phyloP scores from a whole-genome alignment of 2,329 filamentous ascomycete species.

The Volutella citrinella region DNA sequence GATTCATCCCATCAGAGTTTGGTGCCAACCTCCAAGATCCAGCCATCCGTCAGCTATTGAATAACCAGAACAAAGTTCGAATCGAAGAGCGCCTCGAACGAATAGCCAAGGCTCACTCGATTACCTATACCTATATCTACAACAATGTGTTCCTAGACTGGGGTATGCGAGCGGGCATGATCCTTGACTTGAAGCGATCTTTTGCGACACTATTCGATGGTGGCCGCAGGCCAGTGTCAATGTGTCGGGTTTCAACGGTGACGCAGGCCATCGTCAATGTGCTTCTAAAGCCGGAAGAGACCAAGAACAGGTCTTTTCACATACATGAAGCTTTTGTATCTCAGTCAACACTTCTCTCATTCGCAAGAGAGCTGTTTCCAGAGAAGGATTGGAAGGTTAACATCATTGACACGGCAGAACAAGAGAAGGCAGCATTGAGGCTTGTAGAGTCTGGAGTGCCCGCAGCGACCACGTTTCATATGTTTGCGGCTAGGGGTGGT shows the following conservation, averaged over 20 bases:
- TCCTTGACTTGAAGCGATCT: neutral
- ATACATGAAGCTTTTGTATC: neutral
- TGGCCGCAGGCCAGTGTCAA: neutral
- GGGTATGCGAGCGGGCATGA: neutral
- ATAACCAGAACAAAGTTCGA: neutral
- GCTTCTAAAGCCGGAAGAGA: neutral
- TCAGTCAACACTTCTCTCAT: neutral
- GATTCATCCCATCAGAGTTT: conserved; percentile 4
- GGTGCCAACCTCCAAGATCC: neutral
- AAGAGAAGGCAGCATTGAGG: neutral
- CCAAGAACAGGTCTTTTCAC: neutral
- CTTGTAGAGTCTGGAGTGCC: neutral
- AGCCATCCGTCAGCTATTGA: neutral
- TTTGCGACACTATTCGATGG: neutral
- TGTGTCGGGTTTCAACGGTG: neutral
- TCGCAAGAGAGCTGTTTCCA: neutral
- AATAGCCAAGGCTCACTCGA: neutral
- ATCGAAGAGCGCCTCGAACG: neutral
- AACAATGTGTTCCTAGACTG: neutral
- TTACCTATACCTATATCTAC: neutral
- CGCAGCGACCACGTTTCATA: neutral
- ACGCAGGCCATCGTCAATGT: neutral
- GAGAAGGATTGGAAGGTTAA: neutral
- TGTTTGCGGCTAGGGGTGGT: neutral
- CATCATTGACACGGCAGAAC: neutral